Evolutionary conservation across 2,329 filamentous ascomycete genomes (phyloP), one percentile per base, ranked within the genome.

Genomic region (Lasiodiplodia sp.): DNA sequence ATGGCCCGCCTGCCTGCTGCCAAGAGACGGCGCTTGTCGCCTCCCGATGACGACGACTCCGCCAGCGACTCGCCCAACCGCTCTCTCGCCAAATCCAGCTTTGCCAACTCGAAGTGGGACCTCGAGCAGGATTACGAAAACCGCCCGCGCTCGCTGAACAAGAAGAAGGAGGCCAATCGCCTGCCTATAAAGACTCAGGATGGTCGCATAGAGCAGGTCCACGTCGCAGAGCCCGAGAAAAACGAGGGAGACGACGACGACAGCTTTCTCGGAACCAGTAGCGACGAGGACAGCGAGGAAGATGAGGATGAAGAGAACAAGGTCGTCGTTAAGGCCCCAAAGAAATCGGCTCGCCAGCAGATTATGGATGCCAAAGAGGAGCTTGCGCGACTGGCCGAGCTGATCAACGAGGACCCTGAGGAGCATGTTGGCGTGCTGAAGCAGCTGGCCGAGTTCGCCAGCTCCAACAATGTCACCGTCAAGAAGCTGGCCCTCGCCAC

Each of bases 71-170:
- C 28, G 8, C 58, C 57, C 23, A 71, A 72, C 64, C 67, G 71
- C 34, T 21, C 40, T 16, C 58, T 49, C 51, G 71, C 73, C 63
- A 79, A 79, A 58, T 77, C 79, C 47, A 86, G 87, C 66, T 94
- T 94, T 78, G 87, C 92, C 82, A 88, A 92, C 6, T 86, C 92
- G 69, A 90, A 89, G 80, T 98, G 95, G 94, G 89, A 97, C 76
- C 86, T 97, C 60, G 96, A 97, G 82, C 92, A 97, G 77, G 91
- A 93, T 79, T 98, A 97, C 84, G 94, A 97, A 80, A 87, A 87
- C 70, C 89, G 89, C 73, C 89, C 92, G 57, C 87, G 92, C 73
- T 96, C 96, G 78, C 82, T 86, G 44, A 90, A 88, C 76, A 92
- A 93, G 78, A 86, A 87, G 68, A 87, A 89, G 74, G 92, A 94